A percentile compares a stretch with the other conserved stretches of the same genome.
Conservation (phyloP, 1,139 yeast genomes). For the Torulaspora pretoriensis region DNA sequence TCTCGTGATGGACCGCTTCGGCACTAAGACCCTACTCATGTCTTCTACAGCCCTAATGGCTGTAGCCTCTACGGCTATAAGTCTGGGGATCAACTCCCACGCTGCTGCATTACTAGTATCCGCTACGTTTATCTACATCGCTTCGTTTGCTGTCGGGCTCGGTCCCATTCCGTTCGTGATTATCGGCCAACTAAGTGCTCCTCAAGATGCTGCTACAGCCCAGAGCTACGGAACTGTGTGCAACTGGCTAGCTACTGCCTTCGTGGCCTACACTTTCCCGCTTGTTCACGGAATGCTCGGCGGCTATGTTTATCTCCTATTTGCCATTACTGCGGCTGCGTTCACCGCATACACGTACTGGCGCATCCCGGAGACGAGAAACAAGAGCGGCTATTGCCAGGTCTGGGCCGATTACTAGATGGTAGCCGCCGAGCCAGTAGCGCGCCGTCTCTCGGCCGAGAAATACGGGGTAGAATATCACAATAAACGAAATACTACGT, state of each 20-base stretch:
- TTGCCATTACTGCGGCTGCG: conserved; percentile 52
- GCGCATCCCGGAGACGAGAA: conserved; percentile 76
- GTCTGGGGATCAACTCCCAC: conserved; percentile 55
- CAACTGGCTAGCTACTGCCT: conserved; percentile 87
- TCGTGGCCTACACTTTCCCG: conserved; percentile 80
- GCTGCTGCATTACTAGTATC: conserved; percentile 53
- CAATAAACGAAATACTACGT: background rate
- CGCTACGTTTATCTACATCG: conserved; percentile 69
- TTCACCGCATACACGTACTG: conserved; percentile 47
- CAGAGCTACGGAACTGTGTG: conserved; percentile 89
- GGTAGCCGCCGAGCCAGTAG: background rate
- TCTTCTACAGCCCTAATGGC: conserved; percentile 70
- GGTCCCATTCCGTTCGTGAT: conserved; percentile 93
- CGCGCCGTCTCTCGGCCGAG: conserved; percentile 4
- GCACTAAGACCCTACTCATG: conserved; percentile 70
- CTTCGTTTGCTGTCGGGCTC: conserved; percentile 81
- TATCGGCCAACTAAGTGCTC: conserved; percentile 84
- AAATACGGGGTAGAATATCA: background rate
- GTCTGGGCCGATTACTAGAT: conserved; percentile 25
- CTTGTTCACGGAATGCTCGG: conserved; percentile 60
- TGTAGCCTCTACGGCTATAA: conserved; percentile 56
- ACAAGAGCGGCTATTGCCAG: conserved; percentile 39
- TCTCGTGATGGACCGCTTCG: conserved; percentile 63
- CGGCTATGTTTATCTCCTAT: conserved; percentile 73
- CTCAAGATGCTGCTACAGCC: conserved; percentile 75